These are phyloP conservation scores for Pichia scutulata DNA, from an alignment of 805 yeast species.

Conservation along the genomic window DNA sequence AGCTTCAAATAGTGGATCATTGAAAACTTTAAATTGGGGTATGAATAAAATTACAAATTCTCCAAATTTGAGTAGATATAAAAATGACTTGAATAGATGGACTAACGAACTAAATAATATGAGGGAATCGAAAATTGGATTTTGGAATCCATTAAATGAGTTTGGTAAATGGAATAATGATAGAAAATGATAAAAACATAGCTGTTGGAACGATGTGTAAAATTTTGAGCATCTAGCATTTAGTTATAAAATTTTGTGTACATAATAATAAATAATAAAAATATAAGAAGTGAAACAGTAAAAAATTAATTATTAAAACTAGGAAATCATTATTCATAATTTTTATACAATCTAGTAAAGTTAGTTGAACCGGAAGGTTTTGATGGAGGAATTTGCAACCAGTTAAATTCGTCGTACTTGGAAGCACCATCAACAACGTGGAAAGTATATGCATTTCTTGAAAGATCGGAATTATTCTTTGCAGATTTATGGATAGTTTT, in stretches of 20 bases:
- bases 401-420: conserved; percentile 55
- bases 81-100: conserved; percentile 17
- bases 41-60: conserved; percentile 16
- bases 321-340: conserved; percentile 3
- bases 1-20: conserved; percentile 15
- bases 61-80: conserved; percentile 8
- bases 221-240: too few species aligned
- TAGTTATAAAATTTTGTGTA: not conserved
- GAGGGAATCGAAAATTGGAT: conserved; percentile 19
- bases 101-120: conserved; percentile 14
- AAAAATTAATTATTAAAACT: not conserved
- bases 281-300: not conserved
- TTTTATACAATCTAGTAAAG: conserved; percentile 41
- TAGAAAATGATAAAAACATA: not conserved
- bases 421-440: conserved; percentile 66
- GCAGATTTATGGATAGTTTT: conserved; percentile 67
- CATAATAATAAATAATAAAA: not conserved
- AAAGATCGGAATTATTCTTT: conserved; percentile 42
- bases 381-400: conserved; percentile 71
- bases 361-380: conserved; percentile 45
- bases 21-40: conserved; percentile 21
- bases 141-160: conserved; percentile 15
- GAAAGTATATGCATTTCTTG: conserved; percentile 73
- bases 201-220: too few species aligned
- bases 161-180: conserved; percentile 3